Percentiles rank a stretch among this genome's conserved stretches.
Evolutionary conservation across 2,329 filamentous ascomycete species (phyloP).

Genomic region (Ophiostoma sp.): DNA sequence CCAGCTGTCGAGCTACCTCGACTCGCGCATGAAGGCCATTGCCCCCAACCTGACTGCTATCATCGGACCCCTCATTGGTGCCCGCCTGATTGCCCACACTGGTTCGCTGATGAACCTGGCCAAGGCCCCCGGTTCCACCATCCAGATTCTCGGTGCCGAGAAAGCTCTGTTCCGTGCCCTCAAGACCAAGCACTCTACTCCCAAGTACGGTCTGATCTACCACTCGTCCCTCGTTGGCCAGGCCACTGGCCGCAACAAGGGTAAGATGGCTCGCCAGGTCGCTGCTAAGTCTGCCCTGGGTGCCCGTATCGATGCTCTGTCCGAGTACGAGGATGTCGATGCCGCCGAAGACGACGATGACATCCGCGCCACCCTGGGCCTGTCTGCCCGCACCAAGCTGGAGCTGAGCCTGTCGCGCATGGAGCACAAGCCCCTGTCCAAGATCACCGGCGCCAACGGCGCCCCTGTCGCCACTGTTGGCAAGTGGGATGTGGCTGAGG

Average conservation of each 20-base stretch:
- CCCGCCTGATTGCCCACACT: slow-evolving; percentile 87
- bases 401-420: slow-evolving; percentile 71
- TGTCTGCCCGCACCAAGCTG: slow-evolving; percentile 64
- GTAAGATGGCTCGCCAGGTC: slow-evolving; percentile 96
- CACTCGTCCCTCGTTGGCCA: slow-evolving; percentile 92
- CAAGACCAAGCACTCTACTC: slow-evolving; percentile 98
- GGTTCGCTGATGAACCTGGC: slow-evolving; percentile 92
- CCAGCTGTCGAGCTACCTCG: slow-evolving; percentile 82
- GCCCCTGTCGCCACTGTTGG: slow-evolving; percentile 47
- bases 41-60: slow-evolving; percentile 92
- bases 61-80: slow-evolving; percentile 88
- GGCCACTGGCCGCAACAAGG: slow-evolving; percentile 97
- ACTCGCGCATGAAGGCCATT: slow-evolving; percentile 91
- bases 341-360: slow-evolving; percentile 67
- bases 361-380: slow-evolving; percentile 76
- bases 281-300: slow-evolving; percentile 90
- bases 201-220: slow-evolving; percentile 95
- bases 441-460: slow-evolving; percentile 30
- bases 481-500: slow-evolving; percentile 90
- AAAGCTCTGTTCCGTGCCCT: slow-evolving; percentile 97
- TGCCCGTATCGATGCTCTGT: slow-evolving; percentile 84
- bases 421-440: slow-evolving; percentile 83
- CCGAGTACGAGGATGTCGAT: slow-evolving; percentile 68
- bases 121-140: slow-evolving; percentile 90
- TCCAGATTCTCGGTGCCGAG: slow-evolving; percentile 97